A percentile compares a stretch with the other conserved stretches of the same genome.
Evolutionary conservation across 2,329 filamentous ascomycete genomes (phyloP).

Genomic region (Stemphylium lycopersici): DNA sequence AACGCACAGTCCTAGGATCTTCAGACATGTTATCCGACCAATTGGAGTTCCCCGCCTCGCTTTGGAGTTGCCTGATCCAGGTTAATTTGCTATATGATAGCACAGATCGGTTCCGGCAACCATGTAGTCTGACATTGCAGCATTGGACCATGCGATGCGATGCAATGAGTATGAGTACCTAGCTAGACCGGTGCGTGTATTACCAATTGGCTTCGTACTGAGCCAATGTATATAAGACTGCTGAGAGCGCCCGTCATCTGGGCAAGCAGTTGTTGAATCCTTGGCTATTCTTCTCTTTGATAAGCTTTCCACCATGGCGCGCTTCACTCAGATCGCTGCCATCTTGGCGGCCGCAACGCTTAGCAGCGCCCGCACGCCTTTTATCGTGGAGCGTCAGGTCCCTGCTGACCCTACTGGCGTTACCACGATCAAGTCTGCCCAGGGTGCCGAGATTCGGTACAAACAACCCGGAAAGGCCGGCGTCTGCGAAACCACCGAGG

Average conservation of each 20-base stretch:
- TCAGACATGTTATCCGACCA: constrained; percentile 18
- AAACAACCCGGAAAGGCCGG: constrained; percentile 47
- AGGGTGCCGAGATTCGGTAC: constrained; percentile 44
- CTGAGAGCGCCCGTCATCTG: neutral
- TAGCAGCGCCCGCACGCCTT: constrained; percentile 29
- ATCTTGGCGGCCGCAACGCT: constrained; percentile 28
- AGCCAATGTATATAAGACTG: constrained; percentile 14
- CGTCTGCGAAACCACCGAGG: constrained; percentile 52
- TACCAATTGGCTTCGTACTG: neutral
- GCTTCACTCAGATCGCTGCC: constrained; percentile 26
- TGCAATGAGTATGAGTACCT: neutral
- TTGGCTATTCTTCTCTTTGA: constrained; percentile 9
- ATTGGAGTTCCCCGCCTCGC: constrained; percentile 1
- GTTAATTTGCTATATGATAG: constrained; percentile 16
- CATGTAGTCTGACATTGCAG: neutral
- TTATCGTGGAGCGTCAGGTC: constrained; percentile 36
- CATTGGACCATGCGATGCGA: neutral
- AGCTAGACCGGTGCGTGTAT: neutral
- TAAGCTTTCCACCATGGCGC: constrained; percentile 32
- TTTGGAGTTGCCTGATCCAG: constrained; percentile 20
- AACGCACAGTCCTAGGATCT: constrained; percentile 19
- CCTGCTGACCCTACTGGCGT: constrained; percentile 41
- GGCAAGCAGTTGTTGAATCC: constrained; percentile 4
- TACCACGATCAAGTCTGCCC: constrained; percentile 41
- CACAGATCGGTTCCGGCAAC: neutral